Percentiles rank a stretch among this genome's conserved stretches.
Conservation (phyloP, 2,329 filamentous ascomycete species). For the Elsinoe batatas region DNA sequence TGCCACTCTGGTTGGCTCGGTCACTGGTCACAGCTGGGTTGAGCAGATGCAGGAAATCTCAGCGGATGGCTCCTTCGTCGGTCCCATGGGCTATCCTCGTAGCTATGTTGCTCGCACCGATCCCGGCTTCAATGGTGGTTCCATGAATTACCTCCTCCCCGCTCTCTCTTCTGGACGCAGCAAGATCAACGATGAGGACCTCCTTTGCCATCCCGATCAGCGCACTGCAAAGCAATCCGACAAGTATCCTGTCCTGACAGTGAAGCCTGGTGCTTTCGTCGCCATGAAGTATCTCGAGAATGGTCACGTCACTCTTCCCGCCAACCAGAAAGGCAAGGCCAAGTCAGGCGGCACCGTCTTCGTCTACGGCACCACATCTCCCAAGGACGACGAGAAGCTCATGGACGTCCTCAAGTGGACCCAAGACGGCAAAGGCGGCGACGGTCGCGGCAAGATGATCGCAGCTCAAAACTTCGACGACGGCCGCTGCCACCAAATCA, state of each 20-base stretch:
- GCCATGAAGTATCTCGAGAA: constrained; percentile 44
- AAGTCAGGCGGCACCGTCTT: constrained; percentile 37
- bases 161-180: constrained; percentile 34
- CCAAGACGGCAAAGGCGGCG: constrained; percentile 66
- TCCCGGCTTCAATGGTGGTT: constrained; percentile 47
- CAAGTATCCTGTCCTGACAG: constrained; percentile 53
- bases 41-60: constrained; percentile 65
- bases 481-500: constrained; percentile 76
- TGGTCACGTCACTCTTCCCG: constrained; percentile 38
- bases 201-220: constrained; percentile 57
- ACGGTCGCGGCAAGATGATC: constrained; percentile 65
- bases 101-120: constrained; percentile 52
- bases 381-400: constrained; percentile 46
- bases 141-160: constrained; percentile 52
- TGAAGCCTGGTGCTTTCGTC: constrained; percentile 38
- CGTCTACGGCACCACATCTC: constrained; percentile 40
- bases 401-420: constrained; percentile 71
- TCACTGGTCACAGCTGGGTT: constrained; percentile 66
- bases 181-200: constrained; percentile 41
- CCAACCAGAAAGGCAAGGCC: constrained; percentile 34
- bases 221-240: constrained; percentile 43
- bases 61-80: constrained; percentile 62
- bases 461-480: constrained; percentile 79
- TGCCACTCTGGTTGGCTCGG: not conserved
- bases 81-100: constrained; percentile 63